Evolutionary conservation across 2,329 filamentous ascomycete genomes (phyloP), one percentile per base, ranked within the genome.

Genomic region (Alternaria panax): DNA sequence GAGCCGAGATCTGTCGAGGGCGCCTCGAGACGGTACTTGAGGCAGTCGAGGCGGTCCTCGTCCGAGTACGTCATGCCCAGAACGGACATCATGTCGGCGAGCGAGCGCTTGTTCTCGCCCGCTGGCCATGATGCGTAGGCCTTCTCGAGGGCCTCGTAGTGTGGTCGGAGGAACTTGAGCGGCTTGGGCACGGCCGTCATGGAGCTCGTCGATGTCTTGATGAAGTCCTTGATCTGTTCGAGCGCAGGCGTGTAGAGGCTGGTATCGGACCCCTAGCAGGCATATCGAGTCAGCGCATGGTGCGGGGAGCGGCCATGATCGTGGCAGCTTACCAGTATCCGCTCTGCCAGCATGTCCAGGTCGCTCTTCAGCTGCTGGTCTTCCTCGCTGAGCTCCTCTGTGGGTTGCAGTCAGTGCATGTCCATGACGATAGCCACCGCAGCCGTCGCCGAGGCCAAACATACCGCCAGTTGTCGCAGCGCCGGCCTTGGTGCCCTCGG

Each of bases 171-270:
- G 80, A 99, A 99, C 81, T 99, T 99, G 73, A 99, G 86, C 32
- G 95, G 95, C 82, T 99, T 99, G 24, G 96, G 95, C 63, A 99
- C 95, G 60, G 95, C 95, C 48, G 95, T 99, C 95, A 99, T 99
- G 45, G 96, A 99, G 60, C 93, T 98, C 68, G 95, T 99, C 60
- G 95, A 97, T 56, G 95, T 99, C 85, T 97, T 98, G 85, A 99
- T 99, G 77, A 92, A 96, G 74, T 90, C 92, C 84, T 97, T 98
- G 88, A 99, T 97, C 69, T 93, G 91, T 80, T 98, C 93, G 69
- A 99, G 85, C 54, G 95, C 91, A 60, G 93, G 88, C 79, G 93
- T 94, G 84, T 98, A 97, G 69, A 98, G 90, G 59, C 88, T 89
- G 67, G 86, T 85, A 81, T 98, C 91, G 67, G 90, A 86, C 83